These are phyloP conservation scores for Musa beccarii DNA, from an alignment of 176 grass and related monocot genomes.

Conservation along the genomic window DNA sequence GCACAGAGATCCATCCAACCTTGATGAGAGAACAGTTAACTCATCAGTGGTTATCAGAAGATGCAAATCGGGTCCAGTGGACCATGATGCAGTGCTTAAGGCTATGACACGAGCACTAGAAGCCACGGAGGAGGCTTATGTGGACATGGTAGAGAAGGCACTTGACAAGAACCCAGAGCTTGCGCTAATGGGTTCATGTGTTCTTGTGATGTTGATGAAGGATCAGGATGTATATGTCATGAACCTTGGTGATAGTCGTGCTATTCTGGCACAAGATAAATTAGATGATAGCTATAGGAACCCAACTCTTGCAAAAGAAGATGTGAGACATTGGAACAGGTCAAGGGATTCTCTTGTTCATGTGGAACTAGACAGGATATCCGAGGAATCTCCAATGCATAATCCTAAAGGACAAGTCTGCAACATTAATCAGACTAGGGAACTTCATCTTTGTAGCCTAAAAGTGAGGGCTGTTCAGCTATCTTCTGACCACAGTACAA, in stretches of 20 bases:
- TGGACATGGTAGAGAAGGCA: slow-evolving; percentile 72
- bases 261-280: slow-evolving; percentile 80
- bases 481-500: slow-evolving; percentile 75
- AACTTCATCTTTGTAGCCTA: slow-evolving; percentile 64
- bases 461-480: slow-evolving; percentile 64
- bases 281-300: slow-evolving; percentile 34
- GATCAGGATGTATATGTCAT: slow-evolving; percentile 95
- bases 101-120: slow-evolving; percentile 76
- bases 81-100: slow-evolving; percentile 72
- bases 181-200: slow-evolving; percentile 81
- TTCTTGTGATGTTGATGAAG: slow-evolving; percentile 95
- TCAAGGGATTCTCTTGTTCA: slow-evolving; percentile 75
- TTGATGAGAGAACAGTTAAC: slow-evolving; percentile 37
- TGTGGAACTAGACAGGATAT: slow-evolving; percentile 81
- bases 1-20: slow-evolving; percentile 67
- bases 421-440: slow-evolving; percentile 49
- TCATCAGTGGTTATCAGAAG: slow-evolving; percentile 44
- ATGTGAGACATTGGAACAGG: slow-evolving; percentile 40
- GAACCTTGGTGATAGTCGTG: slow-evolving; percentile 85
- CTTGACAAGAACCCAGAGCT: slow-evolving; percentile 76
- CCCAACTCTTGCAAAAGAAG: slow-evolving; percentile 41
- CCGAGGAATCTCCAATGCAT: slow-evolving; percentile 82
- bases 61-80: slow-evolving; percentile 78
- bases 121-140: slow-evolving; percentile 73
- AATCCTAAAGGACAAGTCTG: slow-evolving; percentile 47